Conservation (phyloP, 2,329 filamentous ascomycete genomes). For the Fusarium neocosmosporiellum region DNA sequence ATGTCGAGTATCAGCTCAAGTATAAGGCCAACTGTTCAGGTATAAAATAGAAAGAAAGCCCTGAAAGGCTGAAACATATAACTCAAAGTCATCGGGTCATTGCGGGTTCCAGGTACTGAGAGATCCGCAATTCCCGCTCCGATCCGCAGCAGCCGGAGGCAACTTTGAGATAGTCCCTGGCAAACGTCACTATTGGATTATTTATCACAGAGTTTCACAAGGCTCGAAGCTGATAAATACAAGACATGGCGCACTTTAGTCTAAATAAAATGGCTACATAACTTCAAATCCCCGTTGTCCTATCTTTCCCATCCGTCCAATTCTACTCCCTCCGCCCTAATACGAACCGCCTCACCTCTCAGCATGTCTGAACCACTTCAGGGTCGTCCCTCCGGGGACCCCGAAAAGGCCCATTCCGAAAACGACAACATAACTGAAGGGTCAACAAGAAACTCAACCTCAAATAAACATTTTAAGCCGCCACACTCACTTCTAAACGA, state of each 20-base stretch:
- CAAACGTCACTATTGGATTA: background rate
- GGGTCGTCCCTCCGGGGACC: background rate
- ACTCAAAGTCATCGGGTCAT: background rate
- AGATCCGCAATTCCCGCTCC: background rate
- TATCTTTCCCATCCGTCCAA: too few species aligned
- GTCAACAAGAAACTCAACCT: background rate
- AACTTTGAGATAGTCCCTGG: background rate
- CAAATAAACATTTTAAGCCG: background rate
- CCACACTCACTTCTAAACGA: constrained; percentile 5
- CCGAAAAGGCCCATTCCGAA: background rate
- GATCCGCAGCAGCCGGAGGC: background rate
- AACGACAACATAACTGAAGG: background rate
- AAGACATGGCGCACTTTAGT: background rate
- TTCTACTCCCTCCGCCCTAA: background rate
- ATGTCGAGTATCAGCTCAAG: background rate
- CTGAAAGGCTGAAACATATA: background rate
- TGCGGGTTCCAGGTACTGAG: background rate
- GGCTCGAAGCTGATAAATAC: background rate
- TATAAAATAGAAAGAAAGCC: background rate
- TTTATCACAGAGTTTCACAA: background rate
- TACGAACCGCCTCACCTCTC: background rate
- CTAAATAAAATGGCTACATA: background rate
- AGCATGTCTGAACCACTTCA: background rate
- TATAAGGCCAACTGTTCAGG: background rate
- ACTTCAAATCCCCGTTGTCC: background rate